Percentiles rank a stretch among this genome's conserved stretches.
Evolutionary conservation across 257 asterid species (phyloP).

Genomic region (Solanum tacnaense): DNA sequence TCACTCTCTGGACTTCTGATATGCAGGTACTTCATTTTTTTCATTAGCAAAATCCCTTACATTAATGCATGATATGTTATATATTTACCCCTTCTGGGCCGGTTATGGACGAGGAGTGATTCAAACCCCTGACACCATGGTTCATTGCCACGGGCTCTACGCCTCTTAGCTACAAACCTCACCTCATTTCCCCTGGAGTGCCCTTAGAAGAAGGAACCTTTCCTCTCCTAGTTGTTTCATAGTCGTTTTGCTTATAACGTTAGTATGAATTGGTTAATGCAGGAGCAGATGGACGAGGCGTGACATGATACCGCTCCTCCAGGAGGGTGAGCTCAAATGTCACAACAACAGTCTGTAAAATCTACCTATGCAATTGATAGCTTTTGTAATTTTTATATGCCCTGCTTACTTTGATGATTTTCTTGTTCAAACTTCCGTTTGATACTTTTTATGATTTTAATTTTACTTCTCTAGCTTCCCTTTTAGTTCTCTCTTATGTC

Average conservation of each 20-base stretch:
- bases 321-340: constrained; percentile 52
- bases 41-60: background rate
- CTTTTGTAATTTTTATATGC: constrained; percentile 8
- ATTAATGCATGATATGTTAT: background rate
- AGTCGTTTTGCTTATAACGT: background rate
- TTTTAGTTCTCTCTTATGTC: background rate
- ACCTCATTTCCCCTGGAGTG: background rate
- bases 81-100: background rate
- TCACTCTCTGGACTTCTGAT: constrained; percentile 68
- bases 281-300: constrained; percentile 52
- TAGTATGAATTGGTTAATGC: constrained; percentile 13
- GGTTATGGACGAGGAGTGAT: background rate
- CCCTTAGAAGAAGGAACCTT: background rate
- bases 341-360: constrained; percentile 19
- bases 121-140: background rate
- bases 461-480: background rate
- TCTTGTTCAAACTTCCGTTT: constrained; percentile 1
- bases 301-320: constrained; percentile 18
- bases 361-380: constrained; percentile 23
- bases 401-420: constrained; percentile 7
- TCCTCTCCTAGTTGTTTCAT: background rate
- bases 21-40: constrained; percentile 32
- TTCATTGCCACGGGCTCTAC: background rate
- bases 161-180: background rate
- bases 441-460: background rate